Evolutionary conservation across 768 basidiomycete genomes (phyloP), one percentile per base, ranked within the genome.

Genomic region (Panaeolus papilionaceus): DNA sequence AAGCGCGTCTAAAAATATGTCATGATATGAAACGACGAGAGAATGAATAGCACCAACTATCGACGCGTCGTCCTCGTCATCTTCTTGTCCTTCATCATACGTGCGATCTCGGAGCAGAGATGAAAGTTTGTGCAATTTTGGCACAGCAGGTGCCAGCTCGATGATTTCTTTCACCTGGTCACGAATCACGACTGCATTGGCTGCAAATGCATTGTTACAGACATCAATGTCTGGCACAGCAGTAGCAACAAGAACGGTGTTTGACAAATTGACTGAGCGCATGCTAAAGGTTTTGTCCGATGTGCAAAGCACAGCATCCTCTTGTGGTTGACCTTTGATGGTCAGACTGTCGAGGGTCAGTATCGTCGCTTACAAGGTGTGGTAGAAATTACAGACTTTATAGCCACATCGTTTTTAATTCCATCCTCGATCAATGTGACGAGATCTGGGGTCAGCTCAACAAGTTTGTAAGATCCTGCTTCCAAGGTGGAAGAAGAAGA

Each of bases 231-330:
- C 79, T 44, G 79, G 75, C 2, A 83, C 79, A 18, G 88, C 81
- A 2, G 89, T 89, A 68, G 92, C 83, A 51, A 98, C 86, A 12
- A 96, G 82, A 39, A 96, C 79, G 0, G 95, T 91, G 77, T 99
- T 99, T 18, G 96, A 98, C 61, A 98, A 81, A 9, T 85, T 84
- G n/a, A 99, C 90, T 0, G 95, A 92, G 65, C 96, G 90, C 33
- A 99, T 80, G 2, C 86, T 74, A 75, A 92, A 99, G 0, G 97
- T 99, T 75, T 86, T 89, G 66, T 90, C 84, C 0, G 82, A 71
- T 0, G 96, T 97, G 76, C 97, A 98, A 9, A 97, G 80, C 0
- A 98, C 95, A 0, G 96, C 97, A 72, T 96, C 92, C 71, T 98
- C 96, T 37, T 85, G 84, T 1, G 87, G 77, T 51, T 89, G 82